Evolutionary conservation across 129 eudicot species (phyloP).

Genomic region (Heracleum sosnowskyi): DNA sequence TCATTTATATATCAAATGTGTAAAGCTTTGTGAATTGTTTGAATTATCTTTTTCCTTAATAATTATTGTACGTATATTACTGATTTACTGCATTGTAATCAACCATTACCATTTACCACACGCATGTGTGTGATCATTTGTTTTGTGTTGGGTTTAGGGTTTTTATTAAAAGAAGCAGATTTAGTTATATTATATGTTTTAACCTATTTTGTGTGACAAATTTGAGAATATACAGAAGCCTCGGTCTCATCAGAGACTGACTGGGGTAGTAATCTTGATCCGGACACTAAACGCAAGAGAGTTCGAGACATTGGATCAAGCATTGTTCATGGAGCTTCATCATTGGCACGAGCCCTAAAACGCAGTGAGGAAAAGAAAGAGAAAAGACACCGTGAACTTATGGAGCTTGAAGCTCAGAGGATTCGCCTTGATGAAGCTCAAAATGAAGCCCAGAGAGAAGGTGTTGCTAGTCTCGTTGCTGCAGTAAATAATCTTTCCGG

Average conservation of each 20-base stretch:
- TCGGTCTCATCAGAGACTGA: conserved; percentile 35
- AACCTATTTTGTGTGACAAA: background rate
- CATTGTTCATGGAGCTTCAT: conserved; percentile 24
- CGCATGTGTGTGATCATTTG: conserved; percentile 1
- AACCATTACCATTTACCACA: too few relatives aligned
- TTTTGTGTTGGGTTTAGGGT: conserved; percentile 2
- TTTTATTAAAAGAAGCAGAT: background rate
- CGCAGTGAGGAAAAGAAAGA: conserved; percentile 32
- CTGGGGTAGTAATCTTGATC: conserved; percentile 17
- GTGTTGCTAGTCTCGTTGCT: conserved; percentile 24
- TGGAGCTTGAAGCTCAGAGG: conserved; percentile 41
- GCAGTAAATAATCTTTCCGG: conserved; percentile 40
- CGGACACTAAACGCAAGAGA: conserved; percentile 27
- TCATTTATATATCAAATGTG: background rate
- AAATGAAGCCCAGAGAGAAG: conserved; percentile 38
- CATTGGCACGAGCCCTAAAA: conserved; percentile 29
- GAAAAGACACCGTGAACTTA: conserved; percentile 34
- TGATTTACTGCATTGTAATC: too few relatives aligned
- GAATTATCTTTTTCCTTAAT: background rate
- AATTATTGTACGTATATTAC: background rate
- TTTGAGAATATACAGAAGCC: conserved; percentile 17
- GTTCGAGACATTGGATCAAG: conserved; percentile 27
- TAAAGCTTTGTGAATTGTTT: background rate
- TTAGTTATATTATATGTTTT: background rate
- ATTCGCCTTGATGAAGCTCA: conserved; percentile 29